Percentiles rank a stretch among this genome's conserved stretches.
Evolutionary conservation across 2,329 filamentous ascomycete species (phyloP).

Genomic region (Phyllosticta citribraziliensis): DNA sequence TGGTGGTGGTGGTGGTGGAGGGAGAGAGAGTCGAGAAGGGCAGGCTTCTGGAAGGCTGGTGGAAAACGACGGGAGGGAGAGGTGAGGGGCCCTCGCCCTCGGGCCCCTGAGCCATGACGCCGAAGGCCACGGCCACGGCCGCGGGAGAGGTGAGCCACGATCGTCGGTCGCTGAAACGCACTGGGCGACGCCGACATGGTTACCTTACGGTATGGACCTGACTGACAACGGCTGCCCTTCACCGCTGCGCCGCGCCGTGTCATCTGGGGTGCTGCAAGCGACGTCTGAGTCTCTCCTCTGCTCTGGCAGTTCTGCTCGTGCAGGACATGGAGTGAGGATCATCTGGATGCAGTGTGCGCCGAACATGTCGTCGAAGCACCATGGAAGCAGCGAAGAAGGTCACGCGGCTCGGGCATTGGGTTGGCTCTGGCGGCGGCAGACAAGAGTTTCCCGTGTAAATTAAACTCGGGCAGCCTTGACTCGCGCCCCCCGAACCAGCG

Average conservation of each 20-base stretch:
- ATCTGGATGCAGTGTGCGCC: slow-evolving; percentile 18
- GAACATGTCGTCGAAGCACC: slow-evolving; percentile 27
- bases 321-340: background rate
- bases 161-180: slow-evolving; percentile 12
- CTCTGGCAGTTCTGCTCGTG: too few relatives aligned
- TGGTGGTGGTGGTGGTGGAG: background rate
- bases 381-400: slow-evolving; percentile 13
- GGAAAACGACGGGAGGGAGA: slow-evolving; percentile 19
- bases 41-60: slow-evolving; percentile 21
- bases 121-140: background rate
- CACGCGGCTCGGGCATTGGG: slow-evolving; percentile 12
- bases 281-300: too few relatives aligned
- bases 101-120: slow-evolving; percentile 14
- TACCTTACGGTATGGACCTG: slow-evolving; percentile 17
- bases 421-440: background rate
- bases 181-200: slow-evolving; percentile 13
- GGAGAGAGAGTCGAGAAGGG: slow-evolving; percentile 15
- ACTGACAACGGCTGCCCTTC: slow-evolving; percentile 12
- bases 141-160: slow-evolving; percentile 15
- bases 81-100: too few relatives aligned
- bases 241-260: slow-evolving; percentile 13
- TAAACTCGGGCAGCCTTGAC: slow-evolving; percentile 6
- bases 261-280: background rate
- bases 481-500: slow-evolving; percentile 1
- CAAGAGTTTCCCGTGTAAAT: background rate